phyloP scores from a whole-genome alignment of 805 yeast species.

The Candida sphagnicola region DNA sequence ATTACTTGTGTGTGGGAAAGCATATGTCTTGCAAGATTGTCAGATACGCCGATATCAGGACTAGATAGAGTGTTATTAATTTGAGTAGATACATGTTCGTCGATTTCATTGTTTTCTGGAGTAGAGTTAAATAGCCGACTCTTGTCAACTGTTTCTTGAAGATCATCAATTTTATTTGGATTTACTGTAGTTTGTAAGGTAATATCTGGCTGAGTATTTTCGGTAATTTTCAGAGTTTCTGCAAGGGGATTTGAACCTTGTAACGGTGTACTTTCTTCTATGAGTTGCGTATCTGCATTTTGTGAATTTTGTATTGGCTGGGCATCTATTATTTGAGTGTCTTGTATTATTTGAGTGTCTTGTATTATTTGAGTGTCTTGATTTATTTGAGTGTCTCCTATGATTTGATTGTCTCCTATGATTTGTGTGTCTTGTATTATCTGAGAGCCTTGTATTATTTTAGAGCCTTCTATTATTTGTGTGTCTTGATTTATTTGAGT shows the following conservation, averaged over 20 bases:
- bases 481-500: conserved; percentile 10
- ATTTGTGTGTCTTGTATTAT: not conserved
- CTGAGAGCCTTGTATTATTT: conserved; percentile 6
- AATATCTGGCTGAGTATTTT: no score
- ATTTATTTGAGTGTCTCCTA: conserved; percentile 10
- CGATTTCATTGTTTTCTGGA: not conserved
- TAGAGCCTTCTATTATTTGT: conserved; percentile 3
- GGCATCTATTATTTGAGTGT: conserved; percentile 7
- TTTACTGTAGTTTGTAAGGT: no score
- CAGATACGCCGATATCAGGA: conserved; percentile 1
- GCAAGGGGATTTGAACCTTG: no score
- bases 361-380: conserved; percentile 7
- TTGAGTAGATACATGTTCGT: not conserved
- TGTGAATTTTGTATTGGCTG: conserved; percentile 3
- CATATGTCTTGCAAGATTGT: not conserved
- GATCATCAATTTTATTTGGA: no score
- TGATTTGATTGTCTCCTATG: not conserved
- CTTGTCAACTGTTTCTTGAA: not conserved
- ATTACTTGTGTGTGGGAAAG: conserved; percentile 3
- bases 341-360: not conserved
- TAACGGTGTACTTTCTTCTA: not conserved
- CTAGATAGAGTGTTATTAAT: not conserved
- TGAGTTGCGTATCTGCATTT: conserved; percentile 1
- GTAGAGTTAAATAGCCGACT: not conserved
- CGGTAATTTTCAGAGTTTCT: no score